Percentiles rank a stretch among this genome's conserved stretches.
Conservation (phyloP, 768 basidiomycete genomes). For the Pleurotus citrinopileatus region DNA sequence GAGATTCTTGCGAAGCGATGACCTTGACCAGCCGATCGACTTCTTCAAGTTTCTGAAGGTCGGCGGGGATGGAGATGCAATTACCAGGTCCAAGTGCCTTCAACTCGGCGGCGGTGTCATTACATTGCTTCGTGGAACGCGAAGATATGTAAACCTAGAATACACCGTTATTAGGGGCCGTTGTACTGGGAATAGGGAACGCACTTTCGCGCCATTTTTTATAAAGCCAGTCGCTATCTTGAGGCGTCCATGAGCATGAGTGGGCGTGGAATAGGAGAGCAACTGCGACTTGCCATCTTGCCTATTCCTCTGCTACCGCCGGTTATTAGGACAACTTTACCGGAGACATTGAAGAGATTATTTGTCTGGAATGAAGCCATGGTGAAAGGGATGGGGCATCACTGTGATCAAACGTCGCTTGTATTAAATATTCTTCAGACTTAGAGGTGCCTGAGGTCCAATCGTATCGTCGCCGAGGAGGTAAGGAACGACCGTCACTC, state of each 20-base stretch:
- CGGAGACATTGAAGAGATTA: slow-evolving; percentile 48
- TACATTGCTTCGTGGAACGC: slow-evolving; percentile 49
- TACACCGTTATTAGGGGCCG: too few relatives aligned
- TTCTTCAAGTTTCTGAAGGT: slow-evolving; percentile 51
- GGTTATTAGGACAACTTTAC: slow-evolving; percentile 57
- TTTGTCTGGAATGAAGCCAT: slow-evolving; percentile 32
- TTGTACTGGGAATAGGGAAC: slow-evolving; percentile 1
- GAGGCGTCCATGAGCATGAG: slow-evolving; percentile 12
- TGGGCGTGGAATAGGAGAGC: not conserved
- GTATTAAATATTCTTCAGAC: not conserved
- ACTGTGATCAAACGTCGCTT: slow-evolving; percentile 1
- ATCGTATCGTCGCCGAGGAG: slow-evolving; percentile 9
- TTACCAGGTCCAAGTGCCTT: slow-evolving; percentile 49
- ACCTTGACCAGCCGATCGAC: slow-evolving; percentile 51
- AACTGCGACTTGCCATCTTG: slow-evolving; percentile 46
- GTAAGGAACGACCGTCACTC: slow-evolving; percentile 7
- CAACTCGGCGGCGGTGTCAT: slow-evolving; percentile 49
- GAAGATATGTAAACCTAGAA: slow-evolving; percentile 70
- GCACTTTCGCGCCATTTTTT: slow-evolving; percentile 47
- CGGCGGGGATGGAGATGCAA: slow-evolving; percentile 52
- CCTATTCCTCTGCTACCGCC: slow-evolving; percentile 68
- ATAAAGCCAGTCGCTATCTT: slow-evolving; percentile 67
- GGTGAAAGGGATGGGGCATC: not conserved
- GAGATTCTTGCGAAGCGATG: slow-evolving; percentile 48
- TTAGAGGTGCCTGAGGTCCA: not conserved